Evolutionary conservation across 345 rosid genomes (phyloP), one percentile per base, ranked within the genome.

Genomic region (Ricinus communis): DNA sequence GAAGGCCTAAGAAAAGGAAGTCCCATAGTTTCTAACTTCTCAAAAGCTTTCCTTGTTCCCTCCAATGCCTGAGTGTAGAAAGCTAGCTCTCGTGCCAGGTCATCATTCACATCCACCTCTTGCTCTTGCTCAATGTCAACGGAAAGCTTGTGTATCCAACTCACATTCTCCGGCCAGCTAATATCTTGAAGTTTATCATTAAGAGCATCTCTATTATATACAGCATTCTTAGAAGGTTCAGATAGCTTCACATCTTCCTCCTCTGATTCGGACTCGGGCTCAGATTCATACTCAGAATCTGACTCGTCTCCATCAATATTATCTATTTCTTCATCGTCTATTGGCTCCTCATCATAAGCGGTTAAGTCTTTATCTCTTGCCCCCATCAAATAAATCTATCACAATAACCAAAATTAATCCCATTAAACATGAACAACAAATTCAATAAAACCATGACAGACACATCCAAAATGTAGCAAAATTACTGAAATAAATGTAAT

Each of bases 71-170:
- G 97, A 1, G 87, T 89, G 76, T 87, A 92, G 71, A 95, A 89
- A 5, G 91, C 76, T 27, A 83, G 83, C 82, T 92, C 97, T 22
- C 97, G 84, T 0, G 83, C 78, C 31, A 90, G 84, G 71, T 95
- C 97, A 65, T 95, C 97, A 65, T 92, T 95, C 45, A 92, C 97
- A 73, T 90, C 99, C 13, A 95, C 90, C 21, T 85, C 86, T 81
- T 87, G 87, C 76, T 76, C 92, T 52, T 84, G 92, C 10, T 87
- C 86, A 50, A 87, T 63, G 61, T 84, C 93, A 15, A 92, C 36
- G 5, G 87, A 66, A 8, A 95, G 91, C 83, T 75, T 82, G 71
- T 95, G 90, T 49, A 74, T 81, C 99, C 97, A 95, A 0, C 85
- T 82, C 16, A 74, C 86, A 43, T 82, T 79, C 71, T 85, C 87